Conservation (phyloP, 345 rosid species). For the Sonneratia caseolaris region DNA sequence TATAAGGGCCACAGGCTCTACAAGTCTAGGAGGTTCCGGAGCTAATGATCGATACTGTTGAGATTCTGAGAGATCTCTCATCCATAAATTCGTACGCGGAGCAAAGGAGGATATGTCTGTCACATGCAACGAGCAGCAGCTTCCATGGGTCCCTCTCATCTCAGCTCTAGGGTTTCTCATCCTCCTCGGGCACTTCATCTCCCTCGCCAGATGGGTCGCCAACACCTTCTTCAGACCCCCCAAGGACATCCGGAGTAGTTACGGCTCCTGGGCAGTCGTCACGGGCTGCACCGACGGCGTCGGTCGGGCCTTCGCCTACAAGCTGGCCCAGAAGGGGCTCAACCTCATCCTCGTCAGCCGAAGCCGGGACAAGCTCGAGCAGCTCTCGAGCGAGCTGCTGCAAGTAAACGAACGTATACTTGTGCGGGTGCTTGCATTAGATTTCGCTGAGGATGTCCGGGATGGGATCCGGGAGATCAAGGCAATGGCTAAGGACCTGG, state of each 20-base stretch:
- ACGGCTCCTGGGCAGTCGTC: slow-evolving; percentile 83
- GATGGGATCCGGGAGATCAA: slow-evolving; percentile 20
- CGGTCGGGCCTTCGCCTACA: slow-evolving; percentile 64
- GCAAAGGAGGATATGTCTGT: neutral
- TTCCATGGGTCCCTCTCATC: slow-evolving; percentile 22
- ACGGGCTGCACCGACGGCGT: slow-evolving; percentile 89
- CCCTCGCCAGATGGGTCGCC: slow-evolving; percentile 40
- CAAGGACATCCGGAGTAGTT: slow-evolving; percentile 31
- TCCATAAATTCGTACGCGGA: too few relatives aligned
- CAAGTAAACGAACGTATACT: slow-evolving; percentile 16
- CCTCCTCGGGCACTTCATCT: slow-evolving; percentile 25
- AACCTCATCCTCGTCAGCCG: slow-evolving; percentile 64
- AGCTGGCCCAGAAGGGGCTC: slow-evolving; percentile 52
- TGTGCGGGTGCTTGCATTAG: slow-evolving; percentile 37
- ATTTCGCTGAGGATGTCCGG: slow-evolving; percentile 30
- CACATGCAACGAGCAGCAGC: neutral
- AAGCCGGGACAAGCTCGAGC: slow-evolving; percentile 36
- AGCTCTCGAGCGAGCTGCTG: slow-evolving; percentile 29
- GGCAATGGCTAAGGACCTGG: slow-evolving; percentile 39
- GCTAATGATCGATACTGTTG: too few relatives aligned
- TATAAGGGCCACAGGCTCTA: too few relatives aligned
- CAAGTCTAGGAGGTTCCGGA: too few relatives aligned
- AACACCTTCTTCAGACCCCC: slow-evolving; percentile 31
- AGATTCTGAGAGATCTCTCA: too few relatives aligned
- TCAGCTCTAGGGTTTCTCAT: slow-evolving; percentile 34